Evolutionary conservation across 495 filamentous ascomycete species (phyloP).

Genomic region (Penicillium simplicissimum): DNA sequence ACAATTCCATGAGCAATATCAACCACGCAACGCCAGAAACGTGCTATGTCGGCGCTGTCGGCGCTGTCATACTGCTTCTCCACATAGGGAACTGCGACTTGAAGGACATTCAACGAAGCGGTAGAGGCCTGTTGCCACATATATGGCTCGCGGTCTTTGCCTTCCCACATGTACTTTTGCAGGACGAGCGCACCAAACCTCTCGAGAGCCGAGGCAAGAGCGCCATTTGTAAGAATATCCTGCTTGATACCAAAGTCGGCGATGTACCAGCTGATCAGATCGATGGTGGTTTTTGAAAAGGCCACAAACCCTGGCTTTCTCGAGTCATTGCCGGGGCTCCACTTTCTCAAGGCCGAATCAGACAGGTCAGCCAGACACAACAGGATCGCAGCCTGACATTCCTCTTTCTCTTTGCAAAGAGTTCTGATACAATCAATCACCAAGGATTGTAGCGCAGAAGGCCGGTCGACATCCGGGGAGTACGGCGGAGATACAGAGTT

Average conservation of each 20-base stretch:
- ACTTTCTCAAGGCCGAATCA: conserved; percentile 58
- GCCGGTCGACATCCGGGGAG: conserved; percentile 78
- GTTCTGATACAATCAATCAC: conserved; percentile 71
- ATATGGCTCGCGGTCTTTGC: conserved; percentile 56
- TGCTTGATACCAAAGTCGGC: conserved; percentile 59
- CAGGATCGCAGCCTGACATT: conserved; percentile 67
- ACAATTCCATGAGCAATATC: conserved; percentile 44
- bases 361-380: conserved; percentile 67
- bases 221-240: conserved; percentile 65
- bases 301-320: conserved; percentile 77
- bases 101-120: conserved; percentile 65
- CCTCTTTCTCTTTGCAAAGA: conserved; percentile 66
- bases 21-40: conserved; percentile 46
- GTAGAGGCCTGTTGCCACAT: conserved; percentile 81
- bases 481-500: conserved; percentile 76
- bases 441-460: conserved; percentile 74
- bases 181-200: conserved; percentile 67
- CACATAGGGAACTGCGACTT: conserved; percentile 64
- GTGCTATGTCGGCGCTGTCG: conserved; percentile 31
- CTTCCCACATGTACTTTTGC: conserved; percentile 72
- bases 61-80: conserved; percentile 44
- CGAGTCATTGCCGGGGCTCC: conserved; percentile 35
- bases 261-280: conserved; percentile 64
- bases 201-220: conserved; percentile 58
- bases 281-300: conserved; percentile 76